Conservation (phyloP, 2,329 filamentous ascomycete species). For the Xylariaceae sp. region DNA sequence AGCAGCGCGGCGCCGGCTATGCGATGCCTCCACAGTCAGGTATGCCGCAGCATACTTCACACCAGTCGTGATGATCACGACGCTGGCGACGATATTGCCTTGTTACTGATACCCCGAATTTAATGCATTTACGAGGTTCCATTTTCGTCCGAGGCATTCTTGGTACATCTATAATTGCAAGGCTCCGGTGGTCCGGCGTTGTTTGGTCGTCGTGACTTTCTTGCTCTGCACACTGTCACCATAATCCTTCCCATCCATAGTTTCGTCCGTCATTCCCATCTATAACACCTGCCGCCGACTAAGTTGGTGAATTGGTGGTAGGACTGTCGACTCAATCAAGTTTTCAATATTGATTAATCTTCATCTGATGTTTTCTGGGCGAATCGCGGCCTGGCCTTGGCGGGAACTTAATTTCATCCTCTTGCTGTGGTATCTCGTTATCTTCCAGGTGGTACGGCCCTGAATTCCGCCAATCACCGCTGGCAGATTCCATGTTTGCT, state of each 20-base stretch:
- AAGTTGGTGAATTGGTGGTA: slow-evolving; percentile 6
- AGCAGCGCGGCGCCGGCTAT: slow-evolving; percentile 73
- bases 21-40: slow-evolving; percentile 76
- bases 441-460: slow-evolving; percentile 1
- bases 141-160: slow-evolving; percentile 39
- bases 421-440: not conserved
- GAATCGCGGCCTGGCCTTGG: slow-evolving; percentile 1
- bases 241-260: slow-evolving; percentile 26
- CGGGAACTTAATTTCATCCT: slow-evolving; percentile 2
- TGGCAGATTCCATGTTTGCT: not conserved
- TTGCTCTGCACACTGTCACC: slow-evolving; percentile 28
- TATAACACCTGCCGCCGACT: slow-evolving; percentile 19
- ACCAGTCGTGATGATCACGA: slow-evolving; percentile 64
- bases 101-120: slow-evolving; percentile 60
- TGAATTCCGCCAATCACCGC: not conserved
- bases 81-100: slow-evolving; percentile 37
- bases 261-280: slow-evolving; percentile 33
- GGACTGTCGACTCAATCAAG: slow-evolving; percentile 8
- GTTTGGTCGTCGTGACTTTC: slow-evolving; percentile 37
- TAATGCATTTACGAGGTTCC: slow-evolving; percentile 54
- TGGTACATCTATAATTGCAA: slow-evolving; percentile 43
- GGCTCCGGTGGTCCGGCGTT: slow-evolving; percentile 51
- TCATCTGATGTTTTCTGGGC: slow-evolving; percentile 8
- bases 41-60: slow-evolving; percentile 81
- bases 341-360: slow-evolving; percentile 16